Evolutionary conservation across 2,329 filamentous ascomycete genomes (phyloP), one percentile per base, ranked within the genome.

Genomic region (Helicocarpus griseus): DNA sequence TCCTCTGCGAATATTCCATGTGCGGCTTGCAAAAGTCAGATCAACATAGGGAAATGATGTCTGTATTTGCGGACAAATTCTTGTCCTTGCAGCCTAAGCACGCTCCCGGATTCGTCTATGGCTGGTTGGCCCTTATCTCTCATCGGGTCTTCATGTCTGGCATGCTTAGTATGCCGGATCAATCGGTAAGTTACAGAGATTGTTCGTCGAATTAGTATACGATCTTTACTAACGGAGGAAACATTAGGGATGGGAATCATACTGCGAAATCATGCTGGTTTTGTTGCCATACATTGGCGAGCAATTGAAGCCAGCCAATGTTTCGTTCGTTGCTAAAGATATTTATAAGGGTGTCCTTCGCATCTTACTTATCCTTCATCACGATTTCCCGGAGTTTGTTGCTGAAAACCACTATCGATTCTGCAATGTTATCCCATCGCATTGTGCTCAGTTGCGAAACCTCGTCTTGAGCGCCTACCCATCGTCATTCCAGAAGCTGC

Each of bases 361-460:
- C 63, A 80, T 96, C 54, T 73, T 97, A 50, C 74, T 95, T 31
- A 79, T 95, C 49, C 74, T 98, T 49, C 87, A 95, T 59, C 93
- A 97, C 64, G 93, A 98, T 67, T 97, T 89, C 69, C 87, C 91
- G 0, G 89, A 96, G 52, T 98, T 95, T 68, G 73, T 98, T 39
- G 86, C 87, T 5, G 87, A 90, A 60, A 89, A 95, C 66, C 87
- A 95, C 64, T 82, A 87, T 58, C 81, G 82, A 58, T 80, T 98
- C 49, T 89, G 85, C 71, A 84, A 86, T 60, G 82, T 81, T 62
- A 85, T 97, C 53, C 87, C 90, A 1, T 80, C 83, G 48, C 86
- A 93, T 62, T 93, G 88, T 69, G 83, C 85, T 14, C 93, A 97
- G 68, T 76, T 96, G 49, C 82, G 90, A 58, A 96, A 97, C 63